Conservation (phyloP, 202 grass and related monocot genomes). For the Schoenoplectus tabernaemontani region DNA sequence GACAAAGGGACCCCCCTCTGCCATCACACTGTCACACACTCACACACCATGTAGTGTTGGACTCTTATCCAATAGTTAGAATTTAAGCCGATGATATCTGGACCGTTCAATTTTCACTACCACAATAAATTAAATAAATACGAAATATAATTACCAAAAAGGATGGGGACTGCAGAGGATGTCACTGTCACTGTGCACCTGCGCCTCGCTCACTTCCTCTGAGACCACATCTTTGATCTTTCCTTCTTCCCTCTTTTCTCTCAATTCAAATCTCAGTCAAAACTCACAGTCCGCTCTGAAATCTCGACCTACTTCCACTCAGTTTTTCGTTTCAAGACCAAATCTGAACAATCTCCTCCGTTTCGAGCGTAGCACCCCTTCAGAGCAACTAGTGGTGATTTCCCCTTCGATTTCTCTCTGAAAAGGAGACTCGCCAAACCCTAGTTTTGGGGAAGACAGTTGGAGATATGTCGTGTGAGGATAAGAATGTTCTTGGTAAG, state of each 20-base stretch:
- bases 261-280: slow-evolving; percentile 27
- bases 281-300: not conserved
- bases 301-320: not conserved
- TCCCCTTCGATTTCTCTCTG: not conserved
- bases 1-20: not conserved
- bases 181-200: not conserved
- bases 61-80: not conserved
- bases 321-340: not conserved
- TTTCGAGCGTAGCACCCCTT: not conserved
- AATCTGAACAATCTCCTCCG: not conserved
- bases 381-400: not conserved
- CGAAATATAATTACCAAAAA: not conserved
- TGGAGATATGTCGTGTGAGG: not conserved
- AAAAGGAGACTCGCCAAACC: slow-evolving; percentile 1
- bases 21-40: too few relatives aligned
- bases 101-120: not conserved
- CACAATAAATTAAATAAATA: not conserved
- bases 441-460: slow-evolving; percentile 1
- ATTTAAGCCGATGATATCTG: not conserved
- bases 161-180: not conserved
- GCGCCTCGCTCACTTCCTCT: not conserved
- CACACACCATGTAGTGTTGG: too few relatives aligned
- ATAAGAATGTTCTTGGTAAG: not conserved
- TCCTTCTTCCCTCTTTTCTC: slow-evolving; percentile 20
- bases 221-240: not conserved